These are phyloP conservation scores for Elsinoe australis DNA, from an alignment of 2,329 filamentous ascomycete genomes.

Conservation along the genomic window DNA sequence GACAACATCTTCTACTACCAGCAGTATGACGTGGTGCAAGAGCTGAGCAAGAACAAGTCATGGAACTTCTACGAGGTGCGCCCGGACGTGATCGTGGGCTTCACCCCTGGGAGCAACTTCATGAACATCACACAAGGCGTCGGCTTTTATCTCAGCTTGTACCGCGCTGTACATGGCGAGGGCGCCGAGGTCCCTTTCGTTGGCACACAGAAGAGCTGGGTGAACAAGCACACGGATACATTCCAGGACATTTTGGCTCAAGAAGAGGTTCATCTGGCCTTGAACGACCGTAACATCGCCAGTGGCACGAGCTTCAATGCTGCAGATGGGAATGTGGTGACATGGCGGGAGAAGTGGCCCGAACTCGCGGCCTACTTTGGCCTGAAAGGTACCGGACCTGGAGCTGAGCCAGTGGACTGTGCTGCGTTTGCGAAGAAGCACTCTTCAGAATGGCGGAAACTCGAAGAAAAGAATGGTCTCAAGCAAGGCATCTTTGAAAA, in stretches of 20 bases:
- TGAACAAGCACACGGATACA: conserved; percentile 30
- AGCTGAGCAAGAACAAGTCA: conserved; percentile 27
- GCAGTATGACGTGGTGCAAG: conserved; percentile 32
- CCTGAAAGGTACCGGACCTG: conserved; percentile 22
- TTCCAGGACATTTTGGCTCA: conserved; percentile 31
- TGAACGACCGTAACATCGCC: conserved; percentile 16
- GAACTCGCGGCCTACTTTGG: conserved; percentile 24
- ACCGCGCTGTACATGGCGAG: conserved; percentile 31
- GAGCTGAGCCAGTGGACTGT: conserved; percentile 27
- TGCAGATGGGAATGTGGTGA: conserved; percentile 23
- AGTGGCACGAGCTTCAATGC: conserved; percentile 24
- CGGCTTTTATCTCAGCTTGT: conserved; percentile 32
- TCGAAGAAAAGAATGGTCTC: conserved; percentile 33
- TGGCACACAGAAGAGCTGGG: conserved; percentile 29
- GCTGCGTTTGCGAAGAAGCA: conserved; percentile 31
- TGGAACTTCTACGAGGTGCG: conserved; percentile 35
- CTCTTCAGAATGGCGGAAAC: conserved; percentile 26
- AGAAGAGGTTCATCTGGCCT: conserved; percentile 21
- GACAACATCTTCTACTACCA: conserved; percentile 34
- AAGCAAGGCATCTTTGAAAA: conserved; percentile 33
- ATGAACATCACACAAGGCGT: conserved; percentile 31
- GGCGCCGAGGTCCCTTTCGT: conserved; percentile 33
- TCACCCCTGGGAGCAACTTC: conserved; percentile 34
- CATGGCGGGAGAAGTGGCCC: conserved; percentile 25
- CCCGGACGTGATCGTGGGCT: conserved; percentile 35